Conservation (phyloP, 2,329 filamentous ascomycete species). For the Colletotrichum neosansevieriae region DNA sequence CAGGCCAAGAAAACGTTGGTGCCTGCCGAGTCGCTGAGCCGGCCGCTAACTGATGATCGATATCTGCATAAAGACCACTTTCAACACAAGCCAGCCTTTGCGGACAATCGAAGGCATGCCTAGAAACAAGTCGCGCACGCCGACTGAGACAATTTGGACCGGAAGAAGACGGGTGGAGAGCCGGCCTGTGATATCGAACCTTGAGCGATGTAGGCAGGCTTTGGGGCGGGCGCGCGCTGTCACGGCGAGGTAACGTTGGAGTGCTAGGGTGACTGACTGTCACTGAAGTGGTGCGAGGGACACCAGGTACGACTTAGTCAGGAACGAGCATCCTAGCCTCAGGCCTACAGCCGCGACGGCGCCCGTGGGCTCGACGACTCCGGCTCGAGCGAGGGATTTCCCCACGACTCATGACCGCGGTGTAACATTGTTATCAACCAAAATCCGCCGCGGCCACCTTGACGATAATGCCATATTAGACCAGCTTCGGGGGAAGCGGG, state of each 20-base stretch:
- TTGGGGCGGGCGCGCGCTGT: background rate
- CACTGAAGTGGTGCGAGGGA: background rate
- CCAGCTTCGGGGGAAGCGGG: background rate
- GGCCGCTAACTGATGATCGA: background rate
- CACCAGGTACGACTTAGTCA: conserved; percentile 19
- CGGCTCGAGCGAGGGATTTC: conserved; percentile 6
- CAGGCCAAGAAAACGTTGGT: conserved; percentile 14
- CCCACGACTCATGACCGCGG: conserved; percentile 6
- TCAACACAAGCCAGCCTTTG: background rate
- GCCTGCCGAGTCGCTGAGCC: no score
- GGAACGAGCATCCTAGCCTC: conserved; percentile 33
- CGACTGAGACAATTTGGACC: background rate
- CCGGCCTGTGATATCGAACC: conserved; percentile 4
- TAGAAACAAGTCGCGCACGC: background rate
- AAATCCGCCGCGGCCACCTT: conserved; percentile 1
- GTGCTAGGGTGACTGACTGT: background rate
- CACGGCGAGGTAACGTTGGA: conserved; percentile 14
- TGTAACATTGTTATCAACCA: conserved; percentile 19
- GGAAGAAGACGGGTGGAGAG: background rate
- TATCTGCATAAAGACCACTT: background rate
- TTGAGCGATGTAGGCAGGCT: background rate
- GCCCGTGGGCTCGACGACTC: conserved; percentile 4
- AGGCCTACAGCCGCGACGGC: conserved; percentile 1
- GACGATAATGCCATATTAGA: conserved; percentile 6
- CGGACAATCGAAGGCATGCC: background rate